phyloP scores from a whole-genome alignment of 331 rosid species.

The Rosa hybrid region DNA sequence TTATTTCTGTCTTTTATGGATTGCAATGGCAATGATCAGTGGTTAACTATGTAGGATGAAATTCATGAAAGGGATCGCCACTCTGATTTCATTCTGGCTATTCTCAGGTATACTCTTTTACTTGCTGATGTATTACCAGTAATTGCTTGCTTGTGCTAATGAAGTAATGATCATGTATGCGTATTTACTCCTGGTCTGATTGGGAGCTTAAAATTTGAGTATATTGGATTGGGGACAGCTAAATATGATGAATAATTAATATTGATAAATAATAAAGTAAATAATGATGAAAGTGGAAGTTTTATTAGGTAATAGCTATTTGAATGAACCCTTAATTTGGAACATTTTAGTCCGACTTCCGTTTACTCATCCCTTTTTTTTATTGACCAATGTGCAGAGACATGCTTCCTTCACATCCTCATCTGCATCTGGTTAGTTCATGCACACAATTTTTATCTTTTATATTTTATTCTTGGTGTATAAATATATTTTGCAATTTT shows the following conservation, averaged over 20 bases:
- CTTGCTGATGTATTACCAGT: background rate
- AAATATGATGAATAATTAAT: background rate
- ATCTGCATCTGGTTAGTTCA: constrained; percentile 79
- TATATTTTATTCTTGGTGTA: background rate
- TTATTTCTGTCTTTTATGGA: background rate
- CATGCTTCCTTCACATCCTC: constrained; percentile 72
- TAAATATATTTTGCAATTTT: constrained; percentile 5
- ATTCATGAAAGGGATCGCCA: constrained; percentile 95
- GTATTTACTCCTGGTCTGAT: constrained; percentile 2
- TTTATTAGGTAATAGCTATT: background rate
- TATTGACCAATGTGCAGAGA: constrained; percentile 64
- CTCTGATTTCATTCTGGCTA: constrained; percentile 89
- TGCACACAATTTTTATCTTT: constrained; percentile 20
- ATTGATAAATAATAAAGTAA: background rate
- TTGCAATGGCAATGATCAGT: background rate
- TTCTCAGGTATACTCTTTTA: constrained; percentile 58
- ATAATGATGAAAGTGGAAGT: background rate
- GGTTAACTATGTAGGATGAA: constrained; percentile 71
- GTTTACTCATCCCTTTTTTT: constrained; percentile 16
- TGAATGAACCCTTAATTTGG: background rate
- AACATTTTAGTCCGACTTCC: constrained; percentile 29
- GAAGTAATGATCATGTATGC: constrained; percentile 16
- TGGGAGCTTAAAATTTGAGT: background rate
- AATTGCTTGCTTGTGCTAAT: constrained; percentile 16
- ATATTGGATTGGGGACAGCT: background rate